Evolutionary conservation across 1,284 basidiomycete species (phyloP).

Genomic region (Stygiomarasmius scandens): DNA sequence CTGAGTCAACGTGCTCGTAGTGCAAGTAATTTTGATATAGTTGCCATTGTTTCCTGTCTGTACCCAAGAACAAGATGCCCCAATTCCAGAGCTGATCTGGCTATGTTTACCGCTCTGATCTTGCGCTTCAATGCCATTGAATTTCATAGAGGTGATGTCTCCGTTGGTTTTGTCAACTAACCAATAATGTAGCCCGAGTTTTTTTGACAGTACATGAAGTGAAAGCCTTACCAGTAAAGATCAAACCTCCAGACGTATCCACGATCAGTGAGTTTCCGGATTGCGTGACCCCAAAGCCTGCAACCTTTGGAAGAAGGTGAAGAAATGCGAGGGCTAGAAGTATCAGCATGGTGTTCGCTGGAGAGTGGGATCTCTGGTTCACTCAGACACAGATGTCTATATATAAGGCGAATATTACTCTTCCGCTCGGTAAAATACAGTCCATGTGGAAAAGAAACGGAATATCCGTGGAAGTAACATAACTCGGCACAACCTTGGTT

Average conservation of each 20-base stretch:
- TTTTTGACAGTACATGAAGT: too few species aligned
- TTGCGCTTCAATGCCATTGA: constrained; percentile 35
- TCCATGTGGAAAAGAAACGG: too few species aligned
- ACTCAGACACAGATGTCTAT: too few species aligned
- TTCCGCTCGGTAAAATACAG: too few species aligned
- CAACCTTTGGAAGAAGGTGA: constrained; percentile 10
- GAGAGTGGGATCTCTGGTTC: too few species aligned
- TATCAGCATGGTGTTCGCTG: too few species aligned
- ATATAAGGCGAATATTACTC: too few species aligned
- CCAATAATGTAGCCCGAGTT: too few species aligned
- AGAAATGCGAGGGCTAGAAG: too few species aligned
- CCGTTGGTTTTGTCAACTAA: constrained; percentile 32
- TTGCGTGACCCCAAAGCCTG: constrained; percentile 16
- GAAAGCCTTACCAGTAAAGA: constrained; percentile 21
- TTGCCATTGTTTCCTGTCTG: constrained; percentile 36
- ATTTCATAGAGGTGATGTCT: constrained; percentile 37
- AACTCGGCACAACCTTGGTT: too few species aligned
- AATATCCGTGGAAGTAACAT: too few species aligned
- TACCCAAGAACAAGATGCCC: constrained; percentile 32
- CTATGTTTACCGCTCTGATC: constrained; percentile 26
- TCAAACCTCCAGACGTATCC: constrained; percentile 18
- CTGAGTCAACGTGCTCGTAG: constrained; percentile 34
- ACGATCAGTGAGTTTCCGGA: constrained; percentile 18
- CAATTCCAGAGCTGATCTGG: constrained; percentile 36
- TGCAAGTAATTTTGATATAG: constrained; percentile 38